A percentile compares a stretch with the other conserved stretches of the same genome.
Conservation (phyloP, 768 basidiomycete genomes). For the Boletus rex-veris region DNA sequence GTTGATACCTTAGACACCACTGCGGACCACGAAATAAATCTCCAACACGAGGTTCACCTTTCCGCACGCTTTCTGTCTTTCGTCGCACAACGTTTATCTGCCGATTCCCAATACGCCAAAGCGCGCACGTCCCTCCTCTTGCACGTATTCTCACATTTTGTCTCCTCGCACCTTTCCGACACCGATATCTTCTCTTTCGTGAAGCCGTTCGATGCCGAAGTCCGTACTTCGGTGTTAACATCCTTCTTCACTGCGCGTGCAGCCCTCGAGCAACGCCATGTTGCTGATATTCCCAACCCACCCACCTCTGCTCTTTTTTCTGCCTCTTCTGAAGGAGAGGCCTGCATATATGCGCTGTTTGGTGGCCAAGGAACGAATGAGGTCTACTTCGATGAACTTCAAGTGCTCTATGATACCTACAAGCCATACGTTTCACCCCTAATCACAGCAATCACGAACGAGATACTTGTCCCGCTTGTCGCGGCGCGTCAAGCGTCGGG, state of each 20-base stretch:
- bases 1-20: conserved; percentile 55
- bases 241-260: conserved; percentile 79
- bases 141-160: conserved; percentile 76
- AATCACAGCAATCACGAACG: conserved; percentile 56
- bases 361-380: conserved; percentile 99
- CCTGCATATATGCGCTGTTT: conserved; percentile 87
- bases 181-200: conserved; percentile 82
- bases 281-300: conserved; percentile 53
- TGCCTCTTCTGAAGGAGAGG: conserved; percentile 58
- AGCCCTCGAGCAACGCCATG: conserved; percentile 55
- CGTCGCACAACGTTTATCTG: conserved; percentile 59
- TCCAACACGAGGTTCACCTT: conserved; percentile 72
- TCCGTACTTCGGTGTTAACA: conserved; percentile 70
- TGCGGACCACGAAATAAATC: conserved; percentile 48
- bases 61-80: conserved; percentile 81
- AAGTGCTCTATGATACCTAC: conserved; percentile 89
- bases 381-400: conserved; percentile 95
- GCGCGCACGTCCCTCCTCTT: conserved; percentile 67
- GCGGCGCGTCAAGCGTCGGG: conserved; percentile 50
- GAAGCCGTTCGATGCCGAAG: conserved; percentile 69
- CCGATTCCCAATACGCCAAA: conserved; percentile 47
- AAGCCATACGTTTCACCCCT: conserved; percentile 78
- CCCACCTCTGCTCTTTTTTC: conserved; percentile 67
- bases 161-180: conserved; percentile 62
- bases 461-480: conserved; percentile 71